Conservation (phyloP, 495 filamentous ascomycete genomes). For the Jackrogersella minutella region DNA sequence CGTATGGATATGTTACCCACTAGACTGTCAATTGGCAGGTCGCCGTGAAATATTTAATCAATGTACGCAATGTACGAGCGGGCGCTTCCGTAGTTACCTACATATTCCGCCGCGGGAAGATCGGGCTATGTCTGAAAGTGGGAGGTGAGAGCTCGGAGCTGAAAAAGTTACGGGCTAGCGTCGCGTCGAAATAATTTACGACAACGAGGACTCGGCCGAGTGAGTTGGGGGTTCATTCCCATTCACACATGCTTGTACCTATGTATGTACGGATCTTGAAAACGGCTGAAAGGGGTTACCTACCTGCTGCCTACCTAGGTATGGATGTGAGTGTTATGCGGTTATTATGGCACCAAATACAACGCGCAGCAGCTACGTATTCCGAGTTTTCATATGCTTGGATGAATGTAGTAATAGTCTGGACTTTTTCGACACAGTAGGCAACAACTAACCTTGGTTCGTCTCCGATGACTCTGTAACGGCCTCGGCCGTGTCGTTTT, state of each 20-base stretch:
- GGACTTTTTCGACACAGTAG: not conserved
- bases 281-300: not conserved
- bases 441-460: not conserved
- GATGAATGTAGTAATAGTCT: not conserved
- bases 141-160: constrained; percentile 35
- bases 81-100: constrained; percentile 29
- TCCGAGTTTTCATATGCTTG: constrained; percentile 4
- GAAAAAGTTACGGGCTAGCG: constrained; percentile 26
- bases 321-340: too few relatives aligned
- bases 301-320: too few relatives aligned
- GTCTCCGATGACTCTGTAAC: constrained; percentile 6
- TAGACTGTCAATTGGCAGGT: not conserved
- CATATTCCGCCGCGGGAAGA: constrained; percentile 35
- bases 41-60: not conserved
- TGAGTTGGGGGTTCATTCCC: not conserved
- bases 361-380: constrained; percentile 3
- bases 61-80: constrained; percentile 28
- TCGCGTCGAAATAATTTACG: constrained; percentile 14
- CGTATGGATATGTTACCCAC: not conserved
- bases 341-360: not conserved
- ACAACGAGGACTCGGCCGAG: constrained; percentile 32
- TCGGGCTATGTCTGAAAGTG: constrained; percentile 36
- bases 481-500: constrained; percentile 6
- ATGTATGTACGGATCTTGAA: not conserved
- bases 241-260: constrained; percentile 1